phyloP scores from a whole-genome alignment of 139 green algal genomes.

The Tetraselmis striata region DNA sequence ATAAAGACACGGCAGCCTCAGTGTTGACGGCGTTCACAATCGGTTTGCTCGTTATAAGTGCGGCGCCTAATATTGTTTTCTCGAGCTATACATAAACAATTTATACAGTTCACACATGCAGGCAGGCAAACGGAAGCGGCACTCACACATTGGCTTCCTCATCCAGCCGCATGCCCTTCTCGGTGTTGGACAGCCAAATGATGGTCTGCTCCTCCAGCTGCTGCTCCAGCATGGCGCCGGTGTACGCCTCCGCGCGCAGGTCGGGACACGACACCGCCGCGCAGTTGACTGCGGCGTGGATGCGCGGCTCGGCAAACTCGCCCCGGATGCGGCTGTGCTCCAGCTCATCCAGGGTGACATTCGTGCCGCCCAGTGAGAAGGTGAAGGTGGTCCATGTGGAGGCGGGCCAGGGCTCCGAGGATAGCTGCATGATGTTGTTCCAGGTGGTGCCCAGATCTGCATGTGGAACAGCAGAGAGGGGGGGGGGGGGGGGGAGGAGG shows the following conservation, averaged over 20 bases:
- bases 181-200: slow-evolving; percentile 2
- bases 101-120: no score
- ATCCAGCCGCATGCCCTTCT: neutral
- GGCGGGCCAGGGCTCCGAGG: neutral
- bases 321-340: slow-evolving; percentile 8
- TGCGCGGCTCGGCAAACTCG: slow-evolving; percentile 3
- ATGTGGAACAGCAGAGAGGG: no score
- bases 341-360: slow-evolving; percentile 5
- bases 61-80: no score
- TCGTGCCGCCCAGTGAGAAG: neutral
- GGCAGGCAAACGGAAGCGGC: no score
- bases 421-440: neutral
- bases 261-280: slow-evolving; percentile 9
- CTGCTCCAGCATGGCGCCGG: neutral
- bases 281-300: slow-evolving; percentile 13
- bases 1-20: no score
- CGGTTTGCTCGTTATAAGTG: no score
- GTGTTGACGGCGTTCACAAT: no score
- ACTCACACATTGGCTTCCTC: neutral
- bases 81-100: no score
- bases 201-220: slow-evolving; percentile 8
- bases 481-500: no score
- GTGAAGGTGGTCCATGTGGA: neutral
- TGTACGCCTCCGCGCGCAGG: slow-evolving; percentile 9
- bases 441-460: no score